Conservation (phyloP, 1,284 basidiomycete genomes). For the Ustilago sp. region DNA sequence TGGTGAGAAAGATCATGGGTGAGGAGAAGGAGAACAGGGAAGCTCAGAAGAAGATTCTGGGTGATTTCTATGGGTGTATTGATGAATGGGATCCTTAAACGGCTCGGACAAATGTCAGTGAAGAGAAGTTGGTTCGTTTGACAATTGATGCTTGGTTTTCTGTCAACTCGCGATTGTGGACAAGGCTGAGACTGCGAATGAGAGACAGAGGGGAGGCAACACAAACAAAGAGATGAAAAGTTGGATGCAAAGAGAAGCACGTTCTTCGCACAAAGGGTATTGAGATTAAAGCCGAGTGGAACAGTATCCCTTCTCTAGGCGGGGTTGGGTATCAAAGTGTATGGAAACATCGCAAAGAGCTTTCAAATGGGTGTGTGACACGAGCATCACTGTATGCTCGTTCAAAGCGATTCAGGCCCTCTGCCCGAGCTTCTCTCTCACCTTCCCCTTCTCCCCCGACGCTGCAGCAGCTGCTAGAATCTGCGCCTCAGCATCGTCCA, state of each 20-base stretch:
- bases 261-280: not conserved
- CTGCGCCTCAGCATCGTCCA: constrained; percentile 22
- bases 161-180: not conserved
- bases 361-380: not conserved
- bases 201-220: not conserved
- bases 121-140: not conserved
- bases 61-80: constrained; percentile 85
- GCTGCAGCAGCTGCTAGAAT: not conserved
- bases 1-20: constrained; percentile 73
- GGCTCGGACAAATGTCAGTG: no score
- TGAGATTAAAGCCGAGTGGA: not conserved
- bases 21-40: constrained; percentile 76
- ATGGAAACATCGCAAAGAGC: not conserved
- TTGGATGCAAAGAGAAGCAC: not conserved
- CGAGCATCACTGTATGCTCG: not conserved
- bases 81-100: constrained; percentile 75
- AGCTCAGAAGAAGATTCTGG: constrained; percentile 82
- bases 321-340: not conserved
- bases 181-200: not conserved
- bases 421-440: not conserved
- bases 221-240: not conserved
- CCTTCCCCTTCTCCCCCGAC: not conserved
- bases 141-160: not conserved
- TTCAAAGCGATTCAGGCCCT: not conserved
- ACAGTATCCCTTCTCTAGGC: not conserved